Evolutionary conservation across 352 stramenopile species (phyloP), one percentile per base, ranked within the genome.

Genomic region (Hyaloperonospora arabidopsidis): DNA sequence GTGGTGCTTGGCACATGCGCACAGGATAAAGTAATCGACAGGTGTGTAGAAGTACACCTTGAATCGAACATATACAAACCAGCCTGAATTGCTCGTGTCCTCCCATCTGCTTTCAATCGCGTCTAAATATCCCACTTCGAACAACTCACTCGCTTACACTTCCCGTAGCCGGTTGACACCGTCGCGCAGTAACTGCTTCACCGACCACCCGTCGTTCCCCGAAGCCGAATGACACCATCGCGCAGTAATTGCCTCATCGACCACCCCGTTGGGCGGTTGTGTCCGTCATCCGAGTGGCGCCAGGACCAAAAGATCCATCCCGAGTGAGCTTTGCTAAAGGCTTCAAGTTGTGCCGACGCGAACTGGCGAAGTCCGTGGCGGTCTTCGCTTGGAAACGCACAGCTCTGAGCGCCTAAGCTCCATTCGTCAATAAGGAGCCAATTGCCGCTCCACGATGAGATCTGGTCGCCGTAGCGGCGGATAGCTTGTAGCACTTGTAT

Each of bases 231-330:
- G 32, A 90, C 72, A 17, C 83, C 84, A 23, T 95, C 72, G 50
- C 76, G 80, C 46, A 93, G 54, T 39, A 93, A 61, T 45, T 89
- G 76, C 14, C 81, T 76, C 74, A 93, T 67, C 29, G 79, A 90
- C 84, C 84, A 93, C 0, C 75, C 79, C 32, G 76, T 75, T 23
- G 72, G 62, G 32, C 59, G 59, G 45, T 68, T 70, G 52, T 82
- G 65, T 47, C 62, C 57, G 49, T 91, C 80, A 54, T 91, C 83
- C 2, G 74, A 76, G 44, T 92, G 81, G 25, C 75, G 73, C 84
- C 84, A 94, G 32, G 68, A 87, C 84, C 84, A 94, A 67, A 94
- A 94, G 22, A 84, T 80, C 81, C 80, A 94, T n/a, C 83, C 83
- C 2, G 75, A 71, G 46, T 89, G 77, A 15, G 82, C 82, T 5